Conservation (phyloP, 2,329 filamentous ascomycete genomes). For the Fusarium tanahbumbuense region DNA sequence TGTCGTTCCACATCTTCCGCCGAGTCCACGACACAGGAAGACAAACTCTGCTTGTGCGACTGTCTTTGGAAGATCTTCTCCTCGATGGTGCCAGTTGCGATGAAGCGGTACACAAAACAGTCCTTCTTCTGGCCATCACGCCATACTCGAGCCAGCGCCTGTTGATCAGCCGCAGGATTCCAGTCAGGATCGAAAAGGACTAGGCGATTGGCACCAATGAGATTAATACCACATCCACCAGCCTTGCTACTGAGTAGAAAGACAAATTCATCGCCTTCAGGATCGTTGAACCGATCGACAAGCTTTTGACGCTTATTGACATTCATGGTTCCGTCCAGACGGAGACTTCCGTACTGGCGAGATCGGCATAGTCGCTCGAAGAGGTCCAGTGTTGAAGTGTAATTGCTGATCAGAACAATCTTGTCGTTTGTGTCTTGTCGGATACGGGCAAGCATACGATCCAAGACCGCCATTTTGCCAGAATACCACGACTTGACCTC, state of each 20-base stretch:
- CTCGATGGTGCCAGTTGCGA: constrained; percentile 96
- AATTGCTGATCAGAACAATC: constrained; percentile 98
- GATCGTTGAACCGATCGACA: constrained; percentile 97
- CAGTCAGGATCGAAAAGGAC: constrained; percentile 97
- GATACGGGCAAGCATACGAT: constrained; percentile 96
- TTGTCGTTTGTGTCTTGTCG: constrained; percentile 98
- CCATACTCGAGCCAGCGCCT: constrained; percentile 97
- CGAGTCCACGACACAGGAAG: constrained; percentile 94
- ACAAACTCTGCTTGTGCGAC: constrained; percentile 96
- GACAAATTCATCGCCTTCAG: constrained; percentile 87
- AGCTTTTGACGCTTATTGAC: constrained; percentile 97
- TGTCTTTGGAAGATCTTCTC: constrained; percentile 99
- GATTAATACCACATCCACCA: constrained; percentile 93
- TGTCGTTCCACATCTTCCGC: constrained; percentile 97
- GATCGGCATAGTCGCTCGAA: constrained; percentile 91
- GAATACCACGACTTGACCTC: constrained; percentile 97
- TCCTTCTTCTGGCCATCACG: constrained; percentile 99
- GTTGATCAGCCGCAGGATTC: constrained; percentile 98
- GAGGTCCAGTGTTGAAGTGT: constrained; percentile 94
- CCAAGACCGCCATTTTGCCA: constrained; percentile 98
- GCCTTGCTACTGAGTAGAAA: constrained; percentile 98
- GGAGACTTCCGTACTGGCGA: constrained; percentile 84
- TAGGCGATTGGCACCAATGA: constrained; percentile 93
- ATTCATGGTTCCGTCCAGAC: constrained; percentile 97
- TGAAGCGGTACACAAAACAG: constrained; percentile 99